Conservation (phyloP, 176 grass and related monocot species). For the Poa annua region DNA sequence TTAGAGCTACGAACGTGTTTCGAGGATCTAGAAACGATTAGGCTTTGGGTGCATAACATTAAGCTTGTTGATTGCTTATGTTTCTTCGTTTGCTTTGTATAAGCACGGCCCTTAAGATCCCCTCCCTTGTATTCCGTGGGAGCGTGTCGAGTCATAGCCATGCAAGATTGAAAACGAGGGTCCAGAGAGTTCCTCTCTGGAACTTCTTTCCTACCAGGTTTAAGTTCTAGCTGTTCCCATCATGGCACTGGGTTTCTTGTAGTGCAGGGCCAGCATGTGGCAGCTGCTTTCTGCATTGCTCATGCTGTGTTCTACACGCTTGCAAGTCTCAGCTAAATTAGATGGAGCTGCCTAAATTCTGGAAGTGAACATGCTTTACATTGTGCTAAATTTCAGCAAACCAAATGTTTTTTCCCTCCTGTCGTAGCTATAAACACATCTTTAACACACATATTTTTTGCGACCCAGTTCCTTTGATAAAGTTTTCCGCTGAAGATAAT, state of each 20-base stretch:
- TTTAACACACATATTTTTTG: background rate
- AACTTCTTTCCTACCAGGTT: slow-evolving; percentile 48
- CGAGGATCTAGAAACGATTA: background rate
- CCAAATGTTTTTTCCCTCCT: background rate
- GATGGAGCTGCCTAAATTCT: slow-evolving; percentile 20
- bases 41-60: background rate
- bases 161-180: slow-evolving; percentile 55
- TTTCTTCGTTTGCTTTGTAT: background rate
- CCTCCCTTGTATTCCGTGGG: slow-evolving; percentile 64
- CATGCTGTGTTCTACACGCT: background rate
- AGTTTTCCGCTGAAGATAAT: background rate
- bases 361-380: slow-evolving; percentile 42
- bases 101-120: slow-evolving; percentile 81
- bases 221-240: slow-evolving; percentile 27
- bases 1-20: background rate
- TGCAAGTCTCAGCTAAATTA: slow-evolving; percentile 16
- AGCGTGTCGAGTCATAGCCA: slow-evolving; percentile 87
- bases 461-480: background rate
- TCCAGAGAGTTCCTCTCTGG: slow-evolving; percentile 65
- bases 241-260: slow-evolving; percentile 3
- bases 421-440: background rate
- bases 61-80: background rate
- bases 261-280: background rate
- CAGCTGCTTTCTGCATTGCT: slow-evolving; percentile 35
- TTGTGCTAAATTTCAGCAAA: background rate